A percentile compares a stretch with the other conserved stretches of the same genome.
Conservation (phyloP, 1,284 basidiomycete genomes). For the Prillingera fragicola region DNA sequence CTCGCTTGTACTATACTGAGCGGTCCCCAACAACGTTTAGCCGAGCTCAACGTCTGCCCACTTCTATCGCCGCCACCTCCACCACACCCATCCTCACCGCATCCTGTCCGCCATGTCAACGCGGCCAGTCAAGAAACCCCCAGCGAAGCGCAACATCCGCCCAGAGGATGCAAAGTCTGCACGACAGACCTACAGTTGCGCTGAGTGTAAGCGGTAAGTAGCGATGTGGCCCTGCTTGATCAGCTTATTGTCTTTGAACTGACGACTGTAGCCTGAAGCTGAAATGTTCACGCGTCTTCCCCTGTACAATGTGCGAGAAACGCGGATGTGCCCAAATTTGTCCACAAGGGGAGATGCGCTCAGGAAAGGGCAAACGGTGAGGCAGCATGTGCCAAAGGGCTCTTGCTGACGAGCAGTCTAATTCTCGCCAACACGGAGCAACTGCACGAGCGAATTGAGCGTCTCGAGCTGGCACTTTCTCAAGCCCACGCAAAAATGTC, state of each 20-base stretch:
- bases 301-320: constrained; percentile 42
- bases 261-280: constrained; percentile 31
- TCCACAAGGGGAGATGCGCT: constrained; percentile 41
- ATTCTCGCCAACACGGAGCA: constrained; percentile 45
- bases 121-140: too few species aligned
- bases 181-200: constrained; percentile 37
- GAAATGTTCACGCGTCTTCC: constrained; percentile 43
- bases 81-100: too few species aligned
- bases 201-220: constrained; percentile 38
- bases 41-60: too few species aligned
- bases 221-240: background rate
- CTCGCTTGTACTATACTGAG: too few species aligned
- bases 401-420: constrained; percentile 20
- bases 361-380: constrained; percentile 41
- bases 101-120: too few species aligned
- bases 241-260: background rate
- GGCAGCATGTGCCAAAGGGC: too few species aligned
- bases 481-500: constrained; percentile 24
- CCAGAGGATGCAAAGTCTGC: too few species aligned
- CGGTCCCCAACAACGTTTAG: too few species aligned
- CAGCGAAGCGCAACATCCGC: too few species aligned
- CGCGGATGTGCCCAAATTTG: constrained; percentile 45
- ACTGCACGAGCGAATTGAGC: constrained; percentile 38
- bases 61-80: too few species aligned
- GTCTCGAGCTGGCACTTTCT: constrained; percentile 41